A percentile compares a stretch with the other conserved stretches of the same genome.
phyloP scores from a whole-genome alignment of 1,284 basidiomycete species.

The Cutaneotrichosporon cyanovorans region DNA sequence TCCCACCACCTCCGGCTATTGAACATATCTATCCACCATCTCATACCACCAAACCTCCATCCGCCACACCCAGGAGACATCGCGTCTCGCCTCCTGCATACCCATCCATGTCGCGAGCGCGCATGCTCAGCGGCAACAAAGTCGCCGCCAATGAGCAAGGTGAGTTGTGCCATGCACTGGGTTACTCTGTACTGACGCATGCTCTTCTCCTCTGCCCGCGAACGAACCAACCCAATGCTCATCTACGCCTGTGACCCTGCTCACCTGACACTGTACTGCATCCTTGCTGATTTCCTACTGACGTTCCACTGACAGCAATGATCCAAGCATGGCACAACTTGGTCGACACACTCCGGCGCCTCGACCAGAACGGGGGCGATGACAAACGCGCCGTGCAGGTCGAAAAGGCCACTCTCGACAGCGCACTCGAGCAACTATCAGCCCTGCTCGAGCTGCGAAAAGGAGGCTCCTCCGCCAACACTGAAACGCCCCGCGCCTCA shows the following conservation, averaged over 20 bases:
- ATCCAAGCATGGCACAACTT: slow-evolving; percentile 36
- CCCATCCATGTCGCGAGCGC: slow-evolving; percentile 6
- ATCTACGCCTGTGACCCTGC: background rate
- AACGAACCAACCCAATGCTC: background rate
- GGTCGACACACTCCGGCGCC: slow-evolving; percentile 34
- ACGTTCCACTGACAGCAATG: slow-evolving; percentile 18
- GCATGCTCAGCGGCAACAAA: slow-evolving; percentile 8
- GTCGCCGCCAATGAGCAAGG: slow-evolving; percentile 17
- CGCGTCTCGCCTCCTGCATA: background rate
- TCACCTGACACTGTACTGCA: background rate
- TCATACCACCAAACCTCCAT: background rate
- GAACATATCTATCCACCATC: background rate
- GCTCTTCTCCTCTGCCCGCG: background rate
- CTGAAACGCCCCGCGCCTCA: slow-evolving; percentile 9
- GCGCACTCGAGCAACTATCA: slow-evolving; percentile 34
- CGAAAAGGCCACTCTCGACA: slow-evolving; percentile 29
- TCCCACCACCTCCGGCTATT: too few species aligned
- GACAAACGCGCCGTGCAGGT: slow-evolving; percentile 9
- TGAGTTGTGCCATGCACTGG: slow-evolving; percentile 6
- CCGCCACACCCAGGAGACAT: too few species aligned
- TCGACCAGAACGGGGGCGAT: slow-evolving; percentile 14
- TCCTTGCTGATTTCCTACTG: background rate
- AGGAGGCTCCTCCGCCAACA: background rate
- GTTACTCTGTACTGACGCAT: background rate
- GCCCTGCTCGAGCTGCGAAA: slow-evolving; percentile 25